Base-by-base conservation (phyloP, 148 eudicot genomes). In the Rheum nobile region DNA sequence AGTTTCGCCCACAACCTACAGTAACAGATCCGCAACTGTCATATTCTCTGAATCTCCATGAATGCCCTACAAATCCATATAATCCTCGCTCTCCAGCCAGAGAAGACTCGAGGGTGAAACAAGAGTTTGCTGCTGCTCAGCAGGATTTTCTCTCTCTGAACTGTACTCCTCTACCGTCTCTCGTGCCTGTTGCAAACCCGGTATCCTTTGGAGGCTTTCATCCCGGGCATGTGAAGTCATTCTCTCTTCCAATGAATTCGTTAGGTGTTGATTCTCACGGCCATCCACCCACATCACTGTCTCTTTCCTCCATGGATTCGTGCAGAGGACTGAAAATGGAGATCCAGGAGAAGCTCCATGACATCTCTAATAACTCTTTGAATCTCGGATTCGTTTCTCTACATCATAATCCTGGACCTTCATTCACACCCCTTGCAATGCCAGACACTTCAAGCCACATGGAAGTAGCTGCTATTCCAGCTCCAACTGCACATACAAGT, bases 1-100 rank as follows among this genome's bases (percentile, higher is more conserved):
- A 84, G 26, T 82, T 89, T 19, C 86, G 77, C 35, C 71, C 78
- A 54, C 87, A 82, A 52, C 74, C 82, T 52, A 71, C 76, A 17
- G 67, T 38, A 17, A 76, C 71, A 48, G 83, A 71, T 32, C 9
- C 72, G 72, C 41, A 78, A 74, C 50, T 67, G 61, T 3, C 82
- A 81, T 76, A 74, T 38, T 9, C 47, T 38, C 72, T 73, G 17
- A 78, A 83, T 76, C 70, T 82, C 42, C 46, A 71, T 48, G 86
- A 88, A n/a, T n/a, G n/a, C n/a, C n/a, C n/a, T n/a, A n/a, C n/a
- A n/a, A n/a, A n/a, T n/a, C n/a, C n/a, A n/a, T n/a, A n/a, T n/a
- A n/a, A n/a, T n/a, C n/a, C n/a, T n/a, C n/a, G n/a, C n/a, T n/a
- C n/a, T n/a, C n/a, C n/a, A n/a, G n/a, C n/a, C n/a, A n/a, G n/a